phyloP scores from a whole-genome alignment of 306 rosid genomes.

The Lathyrus sativus region DNA sequence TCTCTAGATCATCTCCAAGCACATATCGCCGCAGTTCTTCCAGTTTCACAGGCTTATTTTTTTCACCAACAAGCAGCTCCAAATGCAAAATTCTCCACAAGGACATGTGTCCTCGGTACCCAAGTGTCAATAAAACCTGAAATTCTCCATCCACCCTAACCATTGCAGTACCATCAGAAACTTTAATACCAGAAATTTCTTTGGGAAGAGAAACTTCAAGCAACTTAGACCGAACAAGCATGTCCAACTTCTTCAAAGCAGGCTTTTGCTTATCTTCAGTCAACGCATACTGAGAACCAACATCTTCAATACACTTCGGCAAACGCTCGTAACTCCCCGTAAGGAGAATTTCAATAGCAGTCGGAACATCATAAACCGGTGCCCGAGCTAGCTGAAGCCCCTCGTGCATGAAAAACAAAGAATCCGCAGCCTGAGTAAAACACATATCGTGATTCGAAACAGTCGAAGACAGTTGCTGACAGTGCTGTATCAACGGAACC shows the following conservation, averaged over 20 bases:
- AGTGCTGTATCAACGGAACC: constrained; percentile 94
- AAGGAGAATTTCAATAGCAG: constrained; percentile 87
- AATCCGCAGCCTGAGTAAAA: constrained; percentile 97
- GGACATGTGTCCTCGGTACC: constrained; percentile 91
- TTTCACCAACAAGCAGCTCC: constrained; percentile 98
- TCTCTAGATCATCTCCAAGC: constrained; percentile 95
- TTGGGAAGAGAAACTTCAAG: constrained; percentile 79
- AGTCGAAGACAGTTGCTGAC: constrained; percentile 88
- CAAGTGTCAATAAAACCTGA: constrained; percentile 85
- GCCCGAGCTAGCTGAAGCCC: constrained; percentile 99
- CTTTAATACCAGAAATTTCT: constrained; percentile 74
- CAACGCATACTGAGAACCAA: constrained; percentile 71
- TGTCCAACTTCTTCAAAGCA: constrained; percentile 88
- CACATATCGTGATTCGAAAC: constrained; percentile 91
- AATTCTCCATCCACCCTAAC: constrained; percentile 88
- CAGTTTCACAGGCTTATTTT: constrained; percentile 63
- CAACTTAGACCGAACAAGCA: constrained; percentile 83
- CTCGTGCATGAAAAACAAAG: constrained; percentile 97
- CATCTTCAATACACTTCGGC: constrained; percentile 89
- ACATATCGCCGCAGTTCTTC: constrained; percentile 63
- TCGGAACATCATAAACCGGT: constrained; percentile 94
- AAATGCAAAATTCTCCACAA: constrained; percentile 97
- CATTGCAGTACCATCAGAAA: constrained; percentile 80
- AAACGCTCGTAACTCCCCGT: constrained; percentile 79
- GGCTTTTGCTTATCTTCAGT: constrained; percentile 81